These are phyloP conservation scores for Auxenochlorella pyrenoidosa DNA, from an alignment of 139 green algal genomes.

Conservation along the genomic window DNA sequence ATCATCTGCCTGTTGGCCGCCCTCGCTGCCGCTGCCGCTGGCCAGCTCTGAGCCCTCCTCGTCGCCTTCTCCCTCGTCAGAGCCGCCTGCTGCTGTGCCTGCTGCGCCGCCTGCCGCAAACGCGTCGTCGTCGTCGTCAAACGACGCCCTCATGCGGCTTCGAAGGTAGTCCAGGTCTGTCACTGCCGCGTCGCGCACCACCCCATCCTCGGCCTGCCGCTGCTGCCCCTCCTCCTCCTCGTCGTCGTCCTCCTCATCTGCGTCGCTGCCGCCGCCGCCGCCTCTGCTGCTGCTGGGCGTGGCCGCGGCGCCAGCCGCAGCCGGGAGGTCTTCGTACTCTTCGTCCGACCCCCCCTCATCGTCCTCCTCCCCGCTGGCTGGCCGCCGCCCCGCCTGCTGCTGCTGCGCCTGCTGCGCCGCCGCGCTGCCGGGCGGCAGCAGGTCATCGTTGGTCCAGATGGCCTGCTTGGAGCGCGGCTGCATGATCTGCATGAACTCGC, in stretches of 20 bases:
- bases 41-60: background rate
- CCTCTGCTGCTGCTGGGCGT: background rate
- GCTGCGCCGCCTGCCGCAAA: constrained; percentile 17
- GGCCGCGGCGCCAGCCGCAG: background rate
- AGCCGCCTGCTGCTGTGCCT: background rate
- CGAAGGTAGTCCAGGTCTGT: constrained; percentile 92
- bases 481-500: constrained; percentile 96
- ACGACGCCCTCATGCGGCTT: constrained; percentile 67
- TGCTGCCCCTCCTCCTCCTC: constrained; percentile 29
- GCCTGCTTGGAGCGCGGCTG: constrained; percentile 74
- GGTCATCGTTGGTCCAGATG: constrained; percentile 93
- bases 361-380: background rate
- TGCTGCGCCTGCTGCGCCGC: background rate
- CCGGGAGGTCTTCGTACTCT: constrained; percentile 49
- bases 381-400: constrained; percentile 3
- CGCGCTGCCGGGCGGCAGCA: background rate
- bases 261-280: constrained; percentile 6
- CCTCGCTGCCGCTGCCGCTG: constrained; percentile 2
- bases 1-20: background rate
- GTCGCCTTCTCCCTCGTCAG: constrained; percentile 19
- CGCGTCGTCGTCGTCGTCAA: constrained; percentile 66
- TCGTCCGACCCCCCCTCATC: constrained; percentile 43
- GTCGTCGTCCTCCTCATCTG: constrained; percentile 24
- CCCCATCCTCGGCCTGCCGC: constrained; percentile 36
- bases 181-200: constrained; percentile 61